A percentile compares a stretch with the other conserved stretches of the same genome.
Evolutionary conservation across 2,329 filamentous ascomycete species (phyloP).

Genomic region (Tolypocladium album): DNA sequence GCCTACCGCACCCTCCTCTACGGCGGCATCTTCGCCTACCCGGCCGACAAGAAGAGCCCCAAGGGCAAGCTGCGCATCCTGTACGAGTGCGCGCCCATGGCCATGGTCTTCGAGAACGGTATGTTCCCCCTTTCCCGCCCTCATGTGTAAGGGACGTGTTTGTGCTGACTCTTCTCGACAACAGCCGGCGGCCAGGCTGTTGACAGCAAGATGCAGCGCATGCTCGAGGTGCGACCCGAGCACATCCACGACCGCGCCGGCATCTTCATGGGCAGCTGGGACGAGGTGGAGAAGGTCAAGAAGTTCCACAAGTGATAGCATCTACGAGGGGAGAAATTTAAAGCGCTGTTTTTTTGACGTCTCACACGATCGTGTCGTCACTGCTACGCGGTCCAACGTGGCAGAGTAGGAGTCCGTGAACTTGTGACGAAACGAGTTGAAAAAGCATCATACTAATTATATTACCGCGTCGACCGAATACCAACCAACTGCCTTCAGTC

Average conservation of each 20-base stretch:
- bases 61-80: conserved; percentile 97
- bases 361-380: background rate
- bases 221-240: conserved; percentile 82
- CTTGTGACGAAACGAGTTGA: background rate
- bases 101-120: conserved; percentile 98
- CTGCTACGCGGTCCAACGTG: background rate
- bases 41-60: conserved; percentile 93
- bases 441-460: background rate
- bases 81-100: conserved; percentile 98
- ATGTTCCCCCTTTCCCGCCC: conserved; percentile 18
- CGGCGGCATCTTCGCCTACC: conserved; percentile 95
- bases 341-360: background rate
- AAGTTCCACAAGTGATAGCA: conserved; percentile 49
- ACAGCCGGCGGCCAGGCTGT: conserved; percentile 87
- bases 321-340: too few species aligned
- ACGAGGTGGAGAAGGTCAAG: conserved; percentile 95
- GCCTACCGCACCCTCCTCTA: conserved; percentile 93
- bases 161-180: background rate
- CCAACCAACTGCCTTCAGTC: background rate
- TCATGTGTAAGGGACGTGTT: background rate
- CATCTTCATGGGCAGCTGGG: conserved; percentile 90
- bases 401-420: background rate
- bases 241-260: conserved; percentile 92
- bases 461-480: background rate
- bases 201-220: conserved; percentile 80